These are phyloP conservation scores for Apiospora sp. DNA, from an alignment of 2,329 filamentous ascomycete genomes.

Conservation along the genomic window DNA sequence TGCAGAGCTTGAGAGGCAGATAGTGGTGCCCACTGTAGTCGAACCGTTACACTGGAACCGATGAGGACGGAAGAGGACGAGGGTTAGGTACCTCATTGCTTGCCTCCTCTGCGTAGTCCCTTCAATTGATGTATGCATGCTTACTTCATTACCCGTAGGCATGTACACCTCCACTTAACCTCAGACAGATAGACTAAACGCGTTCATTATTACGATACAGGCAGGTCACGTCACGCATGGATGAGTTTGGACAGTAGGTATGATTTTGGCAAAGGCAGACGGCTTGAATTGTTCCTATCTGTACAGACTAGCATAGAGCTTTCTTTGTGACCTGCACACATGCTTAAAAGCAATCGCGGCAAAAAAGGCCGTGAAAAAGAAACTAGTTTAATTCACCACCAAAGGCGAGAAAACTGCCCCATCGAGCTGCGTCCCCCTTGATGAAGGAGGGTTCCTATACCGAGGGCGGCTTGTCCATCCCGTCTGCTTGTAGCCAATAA, in stretches of 20 bases:
- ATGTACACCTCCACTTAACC: not conserved
- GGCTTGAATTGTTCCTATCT: slow-evolving; percentile 37
- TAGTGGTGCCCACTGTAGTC: not conserved
- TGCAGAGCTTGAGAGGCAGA: not conserved
- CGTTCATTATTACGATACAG: not conserved
- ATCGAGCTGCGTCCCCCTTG: slow-evolving; percentile 26
- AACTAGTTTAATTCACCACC: slow-evolving; percentile 49
- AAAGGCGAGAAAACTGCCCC: slow-evolving; percentile 39
- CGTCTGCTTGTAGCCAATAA: slow-evolving; percentile 53
- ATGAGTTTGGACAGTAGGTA: not conserved
- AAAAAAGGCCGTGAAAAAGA: slow-evolving; percentile 29
- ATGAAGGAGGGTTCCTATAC: slow-evolving; percentile 38
- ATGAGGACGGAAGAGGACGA: no score
- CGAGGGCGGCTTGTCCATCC: slow-evolving; percentile 46
- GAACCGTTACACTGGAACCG: slow-evolving; percentile 4
- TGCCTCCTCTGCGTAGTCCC: not conserved
- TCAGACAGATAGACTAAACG: not conserved
- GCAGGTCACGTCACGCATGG: not conserved
- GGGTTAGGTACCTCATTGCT: not conserved
- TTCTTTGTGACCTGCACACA: slow-evolving; percentile 42
- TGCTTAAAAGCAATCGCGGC: slow-evolving; percentile 37
- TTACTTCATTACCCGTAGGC: not conserved
- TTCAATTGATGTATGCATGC: not conserved
- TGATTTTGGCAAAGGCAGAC: slow-evolving; percentile 36
- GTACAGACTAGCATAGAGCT: slow-evolving; percentile 39